phyloP scores from a whole-genome alignment of 306 rosid species.

The Cucumis sativus region DNA sequence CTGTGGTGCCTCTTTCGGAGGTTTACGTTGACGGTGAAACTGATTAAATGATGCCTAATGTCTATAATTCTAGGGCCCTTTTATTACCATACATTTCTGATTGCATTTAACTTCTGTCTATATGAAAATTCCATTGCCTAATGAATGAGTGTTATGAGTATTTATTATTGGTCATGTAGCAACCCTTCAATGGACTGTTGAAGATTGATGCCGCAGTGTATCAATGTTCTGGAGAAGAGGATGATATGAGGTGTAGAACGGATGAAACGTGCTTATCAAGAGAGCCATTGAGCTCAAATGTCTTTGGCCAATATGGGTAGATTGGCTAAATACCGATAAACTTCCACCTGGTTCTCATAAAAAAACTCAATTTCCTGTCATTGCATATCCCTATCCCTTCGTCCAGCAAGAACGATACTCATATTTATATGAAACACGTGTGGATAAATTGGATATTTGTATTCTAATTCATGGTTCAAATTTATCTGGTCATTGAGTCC shows the following conservation, averaged over 20 bases:
- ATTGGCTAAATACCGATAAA: neutral
- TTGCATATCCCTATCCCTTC: too few species aligned
- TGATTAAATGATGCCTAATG: neutral
- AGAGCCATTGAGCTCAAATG: too few species aligned
- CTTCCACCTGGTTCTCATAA: neutral
- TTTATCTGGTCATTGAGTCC: neutral
- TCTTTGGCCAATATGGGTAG: too few species aligned
- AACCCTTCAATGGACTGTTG: too few species aligned
- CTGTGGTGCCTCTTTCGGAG: neutral
- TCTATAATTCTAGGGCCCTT: too few species aligned
- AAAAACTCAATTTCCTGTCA: neutral
- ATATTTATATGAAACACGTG: too few species aligned
- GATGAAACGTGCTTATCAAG: too few species aligned
- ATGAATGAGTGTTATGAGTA: neutral
- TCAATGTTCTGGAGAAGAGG: too few species aligned
- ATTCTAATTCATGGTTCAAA: neutral
- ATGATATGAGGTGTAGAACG: too few species aligned
- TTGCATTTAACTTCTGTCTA: neutral
- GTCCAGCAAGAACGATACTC: too few species aligned
- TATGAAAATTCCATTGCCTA: neutral
- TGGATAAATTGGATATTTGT: too few species aligned
- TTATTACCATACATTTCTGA: neutral
- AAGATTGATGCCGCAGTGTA: too few species aligned
- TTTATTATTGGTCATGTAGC: neutral
- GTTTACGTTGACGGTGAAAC: neutral